Evolutionary conservation across 2,329 filamentous ascomycete genomes (phyloP).

Genomic region (Eutypella sp.): DNA sequence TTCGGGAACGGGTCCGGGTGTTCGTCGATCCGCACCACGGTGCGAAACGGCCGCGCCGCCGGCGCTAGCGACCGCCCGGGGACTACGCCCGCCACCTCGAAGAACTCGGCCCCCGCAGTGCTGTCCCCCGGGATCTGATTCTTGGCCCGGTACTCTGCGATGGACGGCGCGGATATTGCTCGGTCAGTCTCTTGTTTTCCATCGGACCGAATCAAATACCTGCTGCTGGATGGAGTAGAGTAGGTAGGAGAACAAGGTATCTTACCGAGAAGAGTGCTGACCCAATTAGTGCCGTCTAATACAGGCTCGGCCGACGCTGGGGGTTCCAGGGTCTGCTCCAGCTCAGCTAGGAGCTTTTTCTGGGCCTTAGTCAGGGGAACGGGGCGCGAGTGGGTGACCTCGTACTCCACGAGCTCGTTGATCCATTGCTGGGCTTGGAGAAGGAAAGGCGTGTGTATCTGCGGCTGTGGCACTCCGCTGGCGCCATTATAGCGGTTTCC

Average conservation of each 20-base stretch:
- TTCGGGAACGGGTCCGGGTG: constrained; percentile 16
- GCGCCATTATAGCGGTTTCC: background rate
- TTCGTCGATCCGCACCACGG: constrained; percentile 21
- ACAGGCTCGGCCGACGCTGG: constrained; percentile 18
- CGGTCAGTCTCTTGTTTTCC: background rate
- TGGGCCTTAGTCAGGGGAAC: constrained; percentile 34
- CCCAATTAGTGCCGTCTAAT: constrained; percentile 30
- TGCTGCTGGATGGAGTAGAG: background rate
- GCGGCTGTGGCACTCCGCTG: background rate
- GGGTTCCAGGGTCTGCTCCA: constrained; percentile 26
- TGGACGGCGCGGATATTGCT: constrained; percentile 12
- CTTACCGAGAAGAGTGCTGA: constrained; percentile 34
- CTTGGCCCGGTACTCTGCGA: constrained; percentile 26
- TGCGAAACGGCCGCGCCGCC: constrained; percentile 17
- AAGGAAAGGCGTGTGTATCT: constrained; percentile 14
- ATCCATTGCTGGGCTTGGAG: constrained; percentile 20
- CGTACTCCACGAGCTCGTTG: constrained; percentile 30
- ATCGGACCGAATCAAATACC: background rate
- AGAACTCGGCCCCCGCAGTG: constrained; percentile 13
- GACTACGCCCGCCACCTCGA: constrained; percentile 10
- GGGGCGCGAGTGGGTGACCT: constrained; percentile 25
- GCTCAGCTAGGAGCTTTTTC: constrained; percentile 33
- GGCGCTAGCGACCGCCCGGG: constrained; percentile 6
- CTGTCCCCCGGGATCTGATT: constrained; percentile 5
- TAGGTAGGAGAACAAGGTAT: background rate